A percentile compares a stretch with the other conserved stretches of the same genome.
Conservation (phyloP, 371 early-diverging fungal genomes). For the Capillidium heterosporum region DNA sequence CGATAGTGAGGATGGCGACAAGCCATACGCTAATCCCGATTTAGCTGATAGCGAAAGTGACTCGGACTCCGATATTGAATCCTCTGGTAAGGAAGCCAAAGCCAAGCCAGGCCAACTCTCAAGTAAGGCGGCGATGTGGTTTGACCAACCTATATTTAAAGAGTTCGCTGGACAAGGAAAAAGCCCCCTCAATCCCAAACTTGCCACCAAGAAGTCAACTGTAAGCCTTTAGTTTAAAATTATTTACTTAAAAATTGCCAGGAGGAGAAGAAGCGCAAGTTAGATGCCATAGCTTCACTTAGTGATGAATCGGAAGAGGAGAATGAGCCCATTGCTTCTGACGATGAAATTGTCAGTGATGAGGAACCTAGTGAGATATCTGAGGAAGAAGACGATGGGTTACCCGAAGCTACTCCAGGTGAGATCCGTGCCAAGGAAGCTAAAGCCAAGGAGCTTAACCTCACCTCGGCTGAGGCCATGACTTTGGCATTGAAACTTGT, state of each 20-base stretch:
- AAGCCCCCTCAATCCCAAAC: too few relatives aligned
- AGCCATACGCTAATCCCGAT: slow-evolving; percentile 10
- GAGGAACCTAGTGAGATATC: slow-evolving; percentile 13
- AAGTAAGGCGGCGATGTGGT: slow-evolving; percentile 62
- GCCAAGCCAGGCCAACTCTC: slow-evolving; percentile 27
- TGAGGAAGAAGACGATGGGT: slow-evolving; percentile 24
- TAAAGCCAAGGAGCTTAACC: slow-evolving; percentile 18
- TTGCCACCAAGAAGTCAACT: slow-evolving; percentile 25
- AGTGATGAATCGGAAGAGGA: too few relatives aligned
- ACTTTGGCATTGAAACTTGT: slow-evolving; percentile 72
- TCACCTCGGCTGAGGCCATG: slow-evolving; percentile 72
- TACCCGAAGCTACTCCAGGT: slow-evolving; percentile 35
- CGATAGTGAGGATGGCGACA: slow-evolving; percentile 15
- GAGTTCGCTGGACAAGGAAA: slow-evolving; percentile 27
- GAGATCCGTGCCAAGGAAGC: slow-evolving; percentile 28
- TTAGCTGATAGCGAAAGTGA: slow-evolving; percentile 18
- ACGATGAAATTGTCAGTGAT: slow-evolving; percentile 17
- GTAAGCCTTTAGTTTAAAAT: too few relatives aligned
- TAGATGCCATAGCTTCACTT: too few relatives aligned
- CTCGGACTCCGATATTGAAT: slow-evolving; percentile 13
- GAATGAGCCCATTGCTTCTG: slow-evolving; percentile 7
- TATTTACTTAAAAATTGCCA: too few relatives aligned
- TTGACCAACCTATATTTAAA: slow-evolving; percentile 84
- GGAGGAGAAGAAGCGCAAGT: too few relatives aligned
- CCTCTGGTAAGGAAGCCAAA: slow-evolving; percentile 21